These are phyloP conservation scores for Lachnellula suecica DNA, from an alignment of 2,329 filamentous ascomycete genomes.

Conservation along the genomic window DNA sequence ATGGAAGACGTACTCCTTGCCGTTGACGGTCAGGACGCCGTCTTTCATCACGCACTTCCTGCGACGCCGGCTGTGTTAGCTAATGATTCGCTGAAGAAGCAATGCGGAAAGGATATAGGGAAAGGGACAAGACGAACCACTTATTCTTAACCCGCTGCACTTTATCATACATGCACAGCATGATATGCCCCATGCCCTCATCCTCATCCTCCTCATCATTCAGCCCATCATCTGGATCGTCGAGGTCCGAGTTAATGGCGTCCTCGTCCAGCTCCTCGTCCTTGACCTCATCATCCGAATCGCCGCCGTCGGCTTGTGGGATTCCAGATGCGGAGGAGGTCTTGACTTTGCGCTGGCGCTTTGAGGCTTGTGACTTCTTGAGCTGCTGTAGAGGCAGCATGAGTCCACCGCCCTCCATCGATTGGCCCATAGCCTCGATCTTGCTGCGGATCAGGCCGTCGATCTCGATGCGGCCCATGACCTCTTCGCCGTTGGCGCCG, in stretches of 20 bases:
- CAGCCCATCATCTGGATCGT: constrained; percentile 85
- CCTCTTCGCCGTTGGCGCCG: constrained; percentile 51
- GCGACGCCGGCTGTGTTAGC: constrained; percentile 26
- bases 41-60: constrained; percentile 99
- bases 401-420: constrained; percentile 72
- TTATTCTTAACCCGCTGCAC: constrained; percentile 99
- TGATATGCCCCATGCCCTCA: constrained; percentile 81
- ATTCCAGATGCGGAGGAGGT: constrained; percentile 16
- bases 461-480: constrained; percentile 60
- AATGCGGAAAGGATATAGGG: neutral
- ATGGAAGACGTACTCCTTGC: constrained; percentile 96
- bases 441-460: constrained; percentile 69
- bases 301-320: constrained; percentile 56
- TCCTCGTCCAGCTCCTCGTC: constrained; percentile 75
- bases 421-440: constrained; percentile 63
- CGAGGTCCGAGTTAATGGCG: constrained; percentile 96
- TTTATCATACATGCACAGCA: constrained; percentile 99
- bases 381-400: constrained; percentile 63
- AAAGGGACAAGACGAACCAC: constrained; percentile 54
- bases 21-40: constrained; percentile 87
- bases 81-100: neutral
- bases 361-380: constrained; percentile 35
- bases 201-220: constrained; percentile 87
- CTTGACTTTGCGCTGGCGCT: constrained; percentile 33
- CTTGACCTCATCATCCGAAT: constrained; percentile 55